Evolutionary conservation across 257 asterid genomes (phyloP).

Genomic region (Mentha longifolia): DNA sequence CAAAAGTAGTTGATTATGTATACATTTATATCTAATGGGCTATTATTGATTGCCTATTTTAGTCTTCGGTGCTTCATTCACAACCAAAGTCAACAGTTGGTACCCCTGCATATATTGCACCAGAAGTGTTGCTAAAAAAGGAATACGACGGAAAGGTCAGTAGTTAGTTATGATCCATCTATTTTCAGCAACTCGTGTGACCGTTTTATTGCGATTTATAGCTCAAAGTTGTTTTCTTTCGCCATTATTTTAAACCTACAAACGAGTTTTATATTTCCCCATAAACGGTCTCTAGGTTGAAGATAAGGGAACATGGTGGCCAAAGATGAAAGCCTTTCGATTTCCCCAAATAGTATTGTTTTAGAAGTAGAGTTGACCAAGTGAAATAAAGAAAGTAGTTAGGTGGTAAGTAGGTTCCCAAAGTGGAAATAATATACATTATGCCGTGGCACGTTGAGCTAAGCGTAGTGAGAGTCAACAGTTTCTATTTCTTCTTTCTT

Average conservation of each 20-base stretch:
- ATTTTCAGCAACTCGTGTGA: background rate
- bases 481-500: background rate
- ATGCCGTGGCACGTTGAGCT: background rate
- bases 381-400: conserved; percentile 20
- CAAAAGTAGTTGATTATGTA: background rate
- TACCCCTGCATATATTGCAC: conserved; percentile 99
- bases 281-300: background rate
- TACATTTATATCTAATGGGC: background rate
- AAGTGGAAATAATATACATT: conserved; percentile 17
- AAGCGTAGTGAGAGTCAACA: background rate
- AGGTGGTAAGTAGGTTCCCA: conserved; percentile 31
- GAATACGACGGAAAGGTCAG: conserved; percentile 98
- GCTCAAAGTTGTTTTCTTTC: background rate
- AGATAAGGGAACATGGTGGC: conserved; percentile 13
- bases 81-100: conserved; percentile 99
- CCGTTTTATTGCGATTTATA: background rate
- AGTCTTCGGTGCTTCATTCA: conserved; percentile 99
- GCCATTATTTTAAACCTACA: background rate
- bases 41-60: conserved; percentile 30
- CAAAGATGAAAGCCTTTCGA: background rate
- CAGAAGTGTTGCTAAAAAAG: conserved; percentile 91
- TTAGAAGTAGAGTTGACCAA: conserved; percentile 15
- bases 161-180: background rate
- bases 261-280: background rate
- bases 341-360: background rate